Evolutionary conservation across 108 stramenopile species (phyloP).

Genomic region (Cyclostephanos invisitatus): DNA sequence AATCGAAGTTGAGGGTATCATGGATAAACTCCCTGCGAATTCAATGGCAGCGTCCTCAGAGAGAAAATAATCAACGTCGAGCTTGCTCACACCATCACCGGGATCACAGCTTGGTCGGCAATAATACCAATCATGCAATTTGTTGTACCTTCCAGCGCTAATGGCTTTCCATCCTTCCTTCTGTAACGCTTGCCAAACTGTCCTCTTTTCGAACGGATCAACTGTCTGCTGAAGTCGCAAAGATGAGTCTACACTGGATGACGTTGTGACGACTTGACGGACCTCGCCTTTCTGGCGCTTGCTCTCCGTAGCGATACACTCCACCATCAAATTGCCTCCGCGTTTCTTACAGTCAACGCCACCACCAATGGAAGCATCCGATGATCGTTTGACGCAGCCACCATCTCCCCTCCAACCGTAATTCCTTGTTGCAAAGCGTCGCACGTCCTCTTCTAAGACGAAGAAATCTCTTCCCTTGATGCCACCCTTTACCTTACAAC

Average conservation of each 20-base stretch:
- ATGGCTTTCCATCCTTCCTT: slow-evolving; percentile 32
- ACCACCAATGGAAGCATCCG: background rate
- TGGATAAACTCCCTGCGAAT: background rate
- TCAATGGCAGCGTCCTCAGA: slow-evolving; percentile 33
- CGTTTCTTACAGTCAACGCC: slow-evolving; percentile 1
- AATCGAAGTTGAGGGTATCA: background rate
- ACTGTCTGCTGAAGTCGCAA: background rate
- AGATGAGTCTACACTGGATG: background rate
- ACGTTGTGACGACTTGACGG: background rate
- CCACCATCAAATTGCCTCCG: background rate
- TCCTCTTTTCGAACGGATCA: slow-evolving; percentile 18
- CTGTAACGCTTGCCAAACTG: slow-evolving; percentile 23
- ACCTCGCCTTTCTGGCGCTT: slow-evolving; percentile 6
- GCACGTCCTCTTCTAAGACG: slow-evolving; percentile 22
- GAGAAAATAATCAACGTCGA: slow-evolving; percentile 34
- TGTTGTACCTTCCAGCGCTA: slow-evolving; percentile 26
- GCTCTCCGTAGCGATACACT: background rate
- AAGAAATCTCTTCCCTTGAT: slow-evolving; percentile 36
- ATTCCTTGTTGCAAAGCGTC: slow-evolving; percentile 35
- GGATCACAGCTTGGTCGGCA: slow-evolving; percentile 30
- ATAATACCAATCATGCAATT: slow-evolving; percentile 47
- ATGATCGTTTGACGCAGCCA: background rate
- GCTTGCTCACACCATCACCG: slow-evolving; percentile 24
- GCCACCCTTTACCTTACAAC: slow-evolving; percentile 27
- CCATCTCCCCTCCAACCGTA: slow-evolving; percentile 36